These are phyloP conservation scores for Alternaria viburni DNA, from an alignment of 2,329 filamentous ascomycete genomes.

Conservation along the genomic window DNA sequence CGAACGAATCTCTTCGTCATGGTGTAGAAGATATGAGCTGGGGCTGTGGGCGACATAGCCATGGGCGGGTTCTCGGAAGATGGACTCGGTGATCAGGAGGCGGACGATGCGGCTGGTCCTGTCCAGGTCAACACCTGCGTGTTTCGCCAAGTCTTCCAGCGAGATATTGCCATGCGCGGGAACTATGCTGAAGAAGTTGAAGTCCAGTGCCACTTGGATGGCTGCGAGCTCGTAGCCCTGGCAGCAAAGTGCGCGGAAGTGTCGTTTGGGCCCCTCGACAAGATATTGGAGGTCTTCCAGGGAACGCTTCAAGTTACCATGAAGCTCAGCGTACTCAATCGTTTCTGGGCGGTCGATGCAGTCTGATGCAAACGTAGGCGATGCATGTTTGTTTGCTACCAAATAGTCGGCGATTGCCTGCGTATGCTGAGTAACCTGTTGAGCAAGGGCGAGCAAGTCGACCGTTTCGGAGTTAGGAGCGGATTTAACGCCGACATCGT, in stretches of 20 bases:
- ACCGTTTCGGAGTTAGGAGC: neutral
- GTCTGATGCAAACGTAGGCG: neutral
- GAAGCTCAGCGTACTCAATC: neutral
- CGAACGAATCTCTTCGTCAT: neutral
- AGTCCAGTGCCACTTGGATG: neutral
- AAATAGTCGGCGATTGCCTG: neutral
- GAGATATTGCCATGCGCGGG: neutral
- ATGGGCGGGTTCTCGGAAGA: neutral
- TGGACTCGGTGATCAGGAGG: neutral
- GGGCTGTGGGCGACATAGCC: neutral
- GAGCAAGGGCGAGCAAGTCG: neutral
- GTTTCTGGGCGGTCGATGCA: neutral
- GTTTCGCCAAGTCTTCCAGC: neutral
- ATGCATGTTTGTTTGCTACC: neutral
- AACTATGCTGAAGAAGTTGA: neutral
- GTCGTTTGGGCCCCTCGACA: neutral
- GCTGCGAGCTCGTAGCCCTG: neutral
- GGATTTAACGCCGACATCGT: neutral
- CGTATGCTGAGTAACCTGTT: neutral
- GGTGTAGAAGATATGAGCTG: neutral
- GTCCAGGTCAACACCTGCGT: neutral
- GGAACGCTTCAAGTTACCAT: neutral
- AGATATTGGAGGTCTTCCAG: neutral
- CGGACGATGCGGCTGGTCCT: neutral
- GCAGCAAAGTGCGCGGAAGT: neutral